phyloP scores from a whole-genome alignment of 495 filamentous ascomycete species.

The Penicillium tannophilum region DNA sequence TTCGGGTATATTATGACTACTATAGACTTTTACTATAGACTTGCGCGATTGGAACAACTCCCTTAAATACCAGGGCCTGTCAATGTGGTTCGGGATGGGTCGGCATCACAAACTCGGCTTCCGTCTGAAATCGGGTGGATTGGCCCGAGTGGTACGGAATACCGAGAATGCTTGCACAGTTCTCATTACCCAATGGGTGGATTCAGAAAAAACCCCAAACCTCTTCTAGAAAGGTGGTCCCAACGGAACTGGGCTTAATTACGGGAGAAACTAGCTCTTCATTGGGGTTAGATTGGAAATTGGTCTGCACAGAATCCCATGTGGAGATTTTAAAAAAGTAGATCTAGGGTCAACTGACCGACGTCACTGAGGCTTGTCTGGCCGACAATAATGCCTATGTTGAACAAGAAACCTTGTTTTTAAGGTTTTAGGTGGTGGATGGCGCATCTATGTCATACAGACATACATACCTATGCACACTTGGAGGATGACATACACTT shows the following conservation, averaged over 20 bases:
- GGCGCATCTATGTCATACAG: background rate
- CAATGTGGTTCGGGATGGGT: background rate
- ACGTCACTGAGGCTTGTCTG: background rate
- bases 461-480: background rate
- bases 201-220: background rate
- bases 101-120: constrained; percentile 6
- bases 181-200: constrained; percentile 4
- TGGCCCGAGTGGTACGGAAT: constrained; percentile 10
- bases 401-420: background rate
- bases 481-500: background rate
- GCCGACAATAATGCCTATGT: background rate
- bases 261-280: background rate
- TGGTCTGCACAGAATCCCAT: background rate
- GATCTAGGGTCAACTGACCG: background rate
- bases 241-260: background rate
- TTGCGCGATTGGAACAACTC: too few species aligned
- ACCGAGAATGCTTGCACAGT: constrained; percentile 3
- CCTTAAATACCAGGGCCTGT: too few species aligned
- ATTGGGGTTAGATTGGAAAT: background rate
- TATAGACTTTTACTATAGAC: too few species aligned
- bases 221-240: background rate
- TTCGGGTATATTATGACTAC: background rate
- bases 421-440: background rate
- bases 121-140: background rate
- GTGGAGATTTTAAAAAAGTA: background rate